Conservation (phyloP, 192 early-diverging fungal species). For the Funneliformis geosporum region DNA sequence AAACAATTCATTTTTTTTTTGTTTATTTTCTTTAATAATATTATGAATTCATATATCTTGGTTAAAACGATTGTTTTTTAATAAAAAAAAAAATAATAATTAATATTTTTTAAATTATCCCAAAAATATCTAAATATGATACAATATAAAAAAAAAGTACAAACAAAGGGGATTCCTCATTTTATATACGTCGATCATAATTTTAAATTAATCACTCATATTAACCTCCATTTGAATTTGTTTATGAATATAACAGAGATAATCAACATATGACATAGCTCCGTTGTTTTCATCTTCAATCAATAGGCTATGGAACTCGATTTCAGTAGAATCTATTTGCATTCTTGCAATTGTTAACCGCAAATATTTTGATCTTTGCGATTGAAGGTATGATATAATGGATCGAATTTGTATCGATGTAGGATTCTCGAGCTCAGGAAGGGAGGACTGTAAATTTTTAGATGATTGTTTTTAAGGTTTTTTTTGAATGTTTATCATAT, state of each 20-base stretch:
- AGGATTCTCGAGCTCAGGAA: conserved; percentile 71
- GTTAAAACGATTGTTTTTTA: neutral
- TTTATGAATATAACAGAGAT: conserved; percentile 83
- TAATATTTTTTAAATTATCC: neutral
- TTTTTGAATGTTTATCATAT: neutral
- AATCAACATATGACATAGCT: conserved; percentile 92
- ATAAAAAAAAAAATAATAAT: neutral
- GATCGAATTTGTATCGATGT: conserved; percentile 64
- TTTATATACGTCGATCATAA: neutral
- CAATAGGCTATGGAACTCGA: conserved; percentile 74
- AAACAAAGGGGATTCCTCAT: neutral
- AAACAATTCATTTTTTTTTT: too few species aligned
- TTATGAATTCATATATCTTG: neutral
- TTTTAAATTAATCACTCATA: neutral
- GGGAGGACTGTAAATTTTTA: conserved; percentile 41
- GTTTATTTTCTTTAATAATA: too few species aligned
- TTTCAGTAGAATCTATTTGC: conserved; percentile 78
- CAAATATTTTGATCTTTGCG: conserved; percentile 64
- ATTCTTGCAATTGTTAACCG: conserved; percentile 80
- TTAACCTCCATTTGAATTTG: conserved; percentile 77
- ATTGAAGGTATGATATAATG: conserved; percentile 66
- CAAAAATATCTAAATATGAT: neutral
- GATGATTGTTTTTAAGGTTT: neutral
- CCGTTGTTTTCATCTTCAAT: conserved; percentile 90
- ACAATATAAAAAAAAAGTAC: neutral